Evolutionary conservation across 1,139 yeast genomes (phyloP), one percentile per base, ranked within the genome.

Genomic region (Magnusiomyces tetraspermus): DNA sequence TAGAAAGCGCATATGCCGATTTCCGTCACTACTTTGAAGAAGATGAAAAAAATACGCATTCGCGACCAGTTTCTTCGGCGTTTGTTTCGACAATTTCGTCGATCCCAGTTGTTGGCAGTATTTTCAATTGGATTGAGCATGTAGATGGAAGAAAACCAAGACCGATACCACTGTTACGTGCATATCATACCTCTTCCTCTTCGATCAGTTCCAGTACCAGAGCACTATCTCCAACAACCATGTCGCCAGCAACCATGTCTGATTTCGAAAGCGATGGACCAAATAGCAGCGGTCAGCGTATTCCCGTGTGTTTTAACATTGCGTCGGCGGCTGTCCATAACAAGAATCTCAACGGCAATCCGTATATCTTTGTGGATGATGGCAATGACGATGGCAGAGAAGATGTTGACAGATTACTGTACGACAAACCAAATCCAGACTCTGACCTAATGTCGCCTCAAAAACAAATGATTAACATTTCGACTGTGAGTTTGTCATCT

Each of bases 401-500:
- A n/a, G 17, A 22, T 11, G 46, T 15, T 15, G 19, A 24, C 31
- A 24, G 23, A 11, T 19, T 22, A 3, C 37, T 15, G 23, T 28
- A 30, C 17, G 23, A 17, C 2, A 28, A 44, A 11, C n/a, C 37
- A 31, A 8, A n/a, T 22, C 2, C 36, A 6, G 15, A 30, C 33
- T 8, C 22, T 26, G 31, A 43, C 13, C 36, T 38, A n/a, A 19
- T 28, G 21, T 43, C 46, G n/a, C 46, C 46, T 6, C 21, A 28
- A 2, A 45, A 45, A 21, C 48, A 45, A 30, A 22, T 23, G 30
- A 22, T 45, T 5, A 33, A 45, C 28, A 22, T 45, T 19, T 31
- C 48, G 4, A 45, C 48, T 17, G 28, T 45, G 10, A 45, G 48
- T 31, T 23, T 45, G 33, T 31, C 40, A 22, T 45, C 48, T 8